These are phyloP conservation scores for Pseudohalonectria lignicola DNA, from an alignment of 2,329 filamentous ascomycete genomes.

Conservation along the genomic window DNA sequence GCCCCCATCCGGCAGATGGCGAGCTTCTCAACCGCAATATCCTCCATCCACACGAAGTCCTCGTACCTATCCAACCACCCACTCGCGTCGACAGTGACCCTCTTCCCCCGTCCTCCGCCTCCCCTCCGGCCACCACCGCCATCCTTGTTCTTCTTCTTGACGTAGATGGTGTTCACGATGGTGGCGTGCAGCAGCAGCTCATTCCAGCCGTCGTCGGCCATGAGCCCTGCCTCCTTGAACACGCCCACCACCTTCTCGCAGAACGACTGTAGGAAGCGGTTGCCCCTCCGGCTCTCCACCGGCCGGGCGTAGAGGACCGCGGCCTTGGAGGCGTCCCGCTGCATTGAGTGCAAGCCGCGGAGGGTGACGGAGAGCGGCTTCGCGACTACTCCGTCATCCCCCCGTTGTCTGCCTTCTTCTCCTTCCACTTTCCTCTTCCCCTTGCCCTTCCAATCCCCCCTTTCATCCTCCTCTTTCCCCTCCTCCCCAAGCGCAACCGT, in stretches of 20 bases:
- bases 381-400: too few species aligned
- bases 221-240: conserved; percentile 45
- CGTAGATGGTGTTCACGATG: conserved; percentile 76
- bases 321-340: conserved; percentile 36
- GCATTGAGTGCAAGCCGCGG: conserved; percentile 50
- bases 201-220: conserved; percentile 45
- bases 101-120: conserved; percentile 12
- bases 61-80: conserved; percentile 48
- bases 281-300: conserved; percentile 28
- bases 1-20: conserved; percentile 85
- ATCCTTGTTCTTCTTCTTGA: conserved; percentile 21
- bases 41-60: conserved; percentile 59
- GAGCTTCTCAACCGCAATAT: conserved; percentile 56
- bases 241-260: conserved; percentile 39
- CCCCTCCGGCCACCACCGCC: conserved; percentile 11
- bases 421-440: neutral
- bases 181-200: conserved; percentile 74
- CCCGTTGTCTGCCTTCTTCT: too few species aligned
- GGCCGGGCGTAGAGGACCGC: conserved; percentile 58
- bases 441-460: neutral
- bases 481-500: too few species aligned
- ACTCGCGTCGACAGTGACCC: conserved; percentile 40
- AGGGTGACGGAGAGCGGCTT: conserved; percentile 31
- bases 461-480: too few species aligned
- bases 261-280: conserved; percentile 37